These are phyloP conservation scores for Phaeosphaeriaceae sp. DNA, from an alignment of 2,329 filamentous ascomycete species.

Conservation along the genomic window DNA sequence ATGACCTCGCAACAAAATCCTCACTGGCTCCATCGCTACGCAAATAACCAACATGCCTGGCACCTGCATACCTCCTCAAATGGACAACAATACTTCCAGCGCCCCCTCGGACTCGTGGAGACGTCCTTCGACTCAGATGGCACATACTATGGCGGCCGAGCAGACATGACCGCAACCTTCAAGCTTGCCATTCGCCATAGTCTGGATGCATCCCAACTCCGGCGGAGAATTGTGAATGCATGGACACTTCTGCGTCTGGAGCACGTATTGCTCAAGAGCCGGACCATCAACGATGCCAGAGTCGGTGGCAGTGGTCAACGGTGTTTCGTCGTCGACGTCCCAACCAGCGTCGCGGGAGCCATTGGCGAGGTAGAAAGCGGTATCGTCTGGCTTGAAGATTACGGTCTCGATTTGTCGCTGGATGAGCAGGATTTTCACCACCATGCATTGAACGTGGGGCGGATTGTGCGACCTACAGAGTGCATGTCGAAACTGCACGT, in stretches of 20 bases:
- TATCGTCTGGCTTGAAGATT: constrained; percentile 50
- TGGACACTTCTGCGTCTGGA: constrained; percentile 50
- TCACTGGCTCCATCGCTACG: constrained; percentile 51
- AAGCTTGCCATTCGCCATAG: constrained; percentile 44
- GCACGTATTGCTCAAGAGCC: constrained; percentile 49
- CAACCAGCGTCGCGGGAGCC: constrained; percentile 34
- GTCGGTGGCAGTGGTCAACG: constrained; percentile 15
- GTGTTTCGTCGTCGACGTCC: constrained; percentile 46
- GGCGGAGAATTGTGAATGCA: constrained; percentile 46
- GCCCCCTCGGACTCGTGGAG: constrained; percentile 54
- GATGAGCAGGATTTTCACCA: constrained; percentile 48
- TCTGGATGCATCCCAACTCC: constrained; percentile 38
- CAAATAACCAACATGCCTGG: constrained; percentile 49
- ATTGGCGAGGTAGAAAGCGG: constrained; percentile 35
- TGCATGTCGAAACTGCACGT: constrained; percentile 51
- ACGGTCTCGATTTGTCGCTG: constrained; percentile 35
- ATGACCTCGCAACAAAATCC: not conserved
- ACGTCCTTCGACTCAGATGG: constrained; percentile 55
- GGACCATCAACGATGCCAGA: constrained; percentile 29
- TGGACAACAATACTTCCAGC: constrained; percentile 33
- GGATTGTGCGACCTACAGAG: constrained; percentile 48
- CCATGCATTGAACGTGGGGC: constrained; percentile 51
- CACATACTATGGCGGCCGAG: constrained; percentile 52
- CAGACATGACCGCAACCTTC: constrained; percentile 52
- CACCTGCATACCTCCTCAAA: constrained; percentile 14